Evolutionary conservation across 78 protist genomes (phyloP).

Genomic region (Anaeramoeba flamelloides): DNA sequence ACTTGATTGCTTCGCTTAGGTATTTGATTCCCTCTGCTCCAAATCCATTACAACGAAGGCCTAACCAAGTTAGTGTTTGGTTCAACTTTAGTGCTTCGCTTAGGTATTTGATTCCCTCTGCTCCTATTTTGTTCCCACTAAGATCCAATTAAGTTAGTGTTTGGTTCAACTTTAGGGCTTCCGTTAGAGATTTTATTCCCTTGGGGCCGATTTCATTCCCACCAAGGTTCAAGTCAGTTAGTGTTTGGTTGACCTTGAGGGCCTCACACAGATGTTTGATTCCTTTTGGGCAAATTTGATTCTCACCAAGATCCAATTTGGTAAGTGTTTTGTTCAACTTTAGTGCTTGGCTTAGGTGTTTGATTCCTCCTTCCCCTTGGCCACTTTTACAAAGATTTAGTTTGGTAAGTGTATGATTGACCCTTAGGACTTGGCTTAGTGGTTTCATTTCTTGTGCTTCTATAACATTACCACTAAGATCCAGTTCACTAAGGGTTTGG

Average conservation of each 20-base stretch:
- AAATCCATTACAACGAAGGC: slow-evolving; percentile 20
- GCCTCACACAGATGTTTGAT: slow-evolving; percentile 1
- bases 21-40: slow-evolving; percentile 10
- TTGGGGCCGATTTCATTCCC: slow-evolving; percentile 14
- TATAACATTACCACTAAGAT: slow-evolving; percentile 24
- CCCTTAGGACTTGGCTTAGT: slow-evolving; percentile 2
- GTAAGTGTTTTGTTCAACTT: slow-evolving; percentile 6
- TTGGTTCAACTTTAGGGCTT: background rate
- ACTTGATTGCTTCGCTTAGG: slow-evolving; percentile 2
- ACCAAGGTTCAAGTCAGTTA: slow-evolving; percentile 20
- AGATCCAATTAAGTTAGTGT: slow-evolving; percentile 18
- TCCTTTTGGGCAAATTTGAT: slow-evolving; percentile 8
- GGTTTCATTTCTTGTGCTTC: background rate
- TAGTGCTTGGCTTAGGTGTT: slow-evolving; percentile 4
- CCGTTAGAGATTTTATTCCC: slow-evolving; percentile 10
- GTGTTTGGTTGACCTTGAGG: background rate
- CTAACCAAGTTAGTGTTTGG: slow-evolving; percentile 4
- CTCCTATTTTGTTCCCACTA: slow-evolving; percentile 21
- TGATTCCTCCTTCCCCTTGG: background rate
- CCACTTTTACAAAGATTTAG: slow-evolving; percentile 30
- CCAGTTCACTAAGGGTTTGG: background rate
- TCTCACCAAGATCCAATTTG: slow-evolving; percentile 14
- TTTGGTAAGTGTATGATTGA: background rate
- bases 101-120: background rate
- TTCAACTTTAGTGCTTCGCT: slow-evolving; percentile 10